Evolutionary conservation across 1,284 basidiomycete species (phyloP).

Genomic region (Ceratobasidium sp.): DNA sequence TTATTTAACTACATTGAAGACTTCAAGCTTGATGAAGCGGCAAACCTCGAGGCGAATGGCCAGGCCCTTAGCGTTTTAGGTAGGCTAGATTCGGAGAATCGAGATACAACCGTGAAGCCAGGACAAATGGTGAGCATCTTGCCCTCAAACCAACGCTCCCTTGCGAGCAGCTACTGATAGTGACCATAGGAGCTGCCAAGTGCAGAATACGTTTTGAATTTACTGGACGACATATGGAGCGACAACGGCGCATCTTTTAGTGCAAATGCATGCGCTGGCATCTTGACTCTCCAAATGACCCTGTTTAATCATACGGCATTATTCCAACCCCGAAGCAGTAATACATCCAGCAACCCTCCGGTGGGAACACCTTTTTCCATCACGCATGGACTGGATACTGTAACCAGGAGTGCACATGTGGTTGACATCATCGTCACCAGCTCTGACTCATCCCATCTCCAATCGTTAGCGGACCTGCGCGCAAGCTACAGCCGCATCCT

Average conservation of each 20-base stretch:
- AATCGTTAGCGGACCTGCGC: background rate
- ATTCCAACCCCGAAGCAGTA: background rate
- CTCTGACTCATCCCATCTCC: background rate
- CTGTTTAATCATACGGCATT: background rate
- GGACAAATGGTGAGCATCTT: too few relatives aligned
- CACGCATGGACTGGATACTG: background rate
- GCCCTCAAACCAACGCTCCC: too few relatives aligned
- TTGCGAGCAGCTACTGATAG: too few relatives aligned
- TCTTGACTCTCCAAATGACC: background rate
- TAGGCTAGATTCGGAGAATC: too few relatives aligned
- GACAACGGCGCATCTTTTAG: background rate
- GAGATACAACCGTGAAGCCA: too few relatives aligned
- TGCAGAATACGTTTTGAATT: too few relatives aligned
- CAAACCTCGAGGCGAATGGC: too few relatives aligned
- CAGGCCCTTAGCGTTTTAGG: too few relatives aligned
- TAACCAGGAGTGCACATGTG: background rate
- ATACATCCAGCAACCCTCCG: background rate
- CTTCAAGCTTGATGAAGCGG: too few relatives aligned
- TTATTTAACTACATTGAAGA: too few relatives aligned
- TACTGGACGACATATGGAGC: constrained; percentile 6
- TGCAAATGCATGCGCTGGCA: background rate
- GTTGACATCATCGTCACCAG: background rate
- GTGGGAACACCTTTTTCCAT: too few relatives aligned
- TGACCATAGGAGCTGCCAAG: too few relatives aligned
- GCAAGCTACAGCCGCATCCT: constrained; percentile 1